Evolutionary conservation across 257 asterid genomes (phyloP).

Genomic region (Solanum chmielewskii): DNA sequence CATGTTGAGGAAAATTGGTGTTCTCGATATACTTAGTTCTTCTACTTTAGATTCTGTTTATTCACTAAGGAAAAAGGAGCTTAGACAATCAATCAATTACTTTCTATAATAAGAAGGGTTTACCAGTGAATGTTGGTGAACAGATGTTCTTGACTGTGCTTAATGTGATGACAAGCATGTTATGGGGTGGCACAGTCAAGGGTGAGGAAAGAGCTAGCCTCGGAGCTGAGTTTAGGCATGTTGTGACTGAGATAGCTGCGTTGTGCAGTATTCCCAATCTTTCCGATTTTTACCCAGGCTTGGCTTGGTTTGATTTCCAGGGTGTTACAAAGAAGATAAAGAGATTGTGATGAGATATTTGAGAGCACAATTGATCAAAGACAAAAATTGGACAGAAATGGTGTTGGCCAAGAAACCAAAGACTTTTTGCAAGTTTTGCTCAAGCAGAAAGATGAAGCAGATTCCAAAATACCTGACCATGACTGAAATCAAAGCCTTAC

Average conservation of each 20-base stretch:
- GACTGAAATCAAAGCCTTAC: constrained; percentile 55
- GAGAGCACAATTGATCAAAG: constrained; percentile 37
- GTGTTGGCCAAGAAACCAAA: constrained; percentile 8
- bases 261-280: constrained; percentile 44
- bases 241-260: constrained; percentile 33
- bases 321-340: constrained; percentile 39
- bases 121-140: constrained; percentile 41
- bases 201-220: constrained; percentile 41
- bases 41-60: constrained; percentile 41
- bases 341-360: constrained; percentile 4
- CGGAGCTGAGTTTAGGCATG: constrained; percentile 48
- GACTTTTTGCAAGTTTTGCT: constrained; percentile 60
- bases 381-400: constrained; percentile 3
- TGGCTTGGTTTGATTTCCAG: constrained; percentile 54
- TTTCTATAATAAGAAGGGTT: constrained; percentile 17
- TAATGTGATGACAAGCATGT: constrained; percentile 64
- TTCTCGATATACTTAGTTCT: constrained; percentile 42
- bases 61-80: constrained; percentile 29
- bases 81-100: constrained; percentile 29
- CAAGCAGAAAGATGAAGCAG: constrained; percentile 33
- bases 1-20: constrained; percentile 56
- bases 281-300: constrained; percentile 53
- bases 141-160: constrained; percentile 39
- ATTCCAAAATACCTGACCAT: constrained; percentile 41
- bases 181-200: constrained; percentile 18